Conservation (phyloP, 768 basidiomycete genomes). For the Albatrellus ellisii region DNA sequence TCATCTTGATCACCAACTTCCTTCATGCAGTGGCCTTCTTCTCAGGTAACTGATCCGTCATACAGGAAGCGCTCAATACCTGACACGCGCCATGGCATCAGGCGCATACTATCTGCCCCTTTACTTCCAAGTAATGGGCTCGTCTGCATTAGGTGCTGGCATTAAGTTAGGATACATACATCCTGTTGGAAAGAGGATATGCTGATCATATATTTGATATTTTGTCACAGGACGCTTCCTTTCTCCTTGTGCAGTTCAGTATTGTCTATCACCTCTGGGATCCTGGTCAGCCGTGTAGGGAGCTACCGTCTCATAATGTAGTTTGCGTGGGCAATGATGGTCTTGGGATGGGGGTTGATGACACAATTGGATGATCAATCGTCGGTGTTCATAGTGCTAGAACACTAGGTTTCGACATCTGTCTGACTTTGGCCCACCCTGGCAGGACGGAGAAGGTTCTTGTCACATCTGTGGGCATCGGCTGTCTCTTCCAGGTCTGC, state of each 20-base stretch:
- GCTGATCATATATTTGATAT: not conserved
- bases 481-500: conserved; percentile 45
- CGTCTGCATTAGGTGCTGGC: conserved; percentile 59
- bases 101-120: conserved; percentile 60
- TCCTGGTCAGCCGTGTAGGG: conserved; percentile 42
- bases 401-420: too few species aligned
- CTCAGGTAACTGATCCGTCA: conserved; percentile 21
- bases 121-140: conserved; percentile 68
- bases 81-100: too few species aligned
- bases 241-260: conserved; percentile 51
- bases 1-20: conserved; percentile 44
- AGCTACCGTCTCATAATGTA: conserved; percentile 52
- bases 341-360: conserved; percentile 64
- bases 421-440: too few species aligned
- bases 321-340: conserved; percentile 39
- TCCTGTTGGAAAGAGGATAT: not conserved
- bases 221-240: conserved; percentile 48
- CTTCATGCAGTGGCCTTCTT: conserved; percentile 58
- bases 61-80: too few species aligned
- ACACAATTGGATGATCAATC: conserved; percentile 48
- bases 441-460: conserved; percentile 49
- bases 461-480: conserved; percentile 51
- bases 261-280: conserved; percentile 42
- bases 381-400: too few species aligned
- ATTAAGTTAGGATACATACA: conserved; percentile 51